Conservation (phyloP, 2,329 filamentous ascomycete genomes). For the Colletotrichum endophyticum region DNA sequence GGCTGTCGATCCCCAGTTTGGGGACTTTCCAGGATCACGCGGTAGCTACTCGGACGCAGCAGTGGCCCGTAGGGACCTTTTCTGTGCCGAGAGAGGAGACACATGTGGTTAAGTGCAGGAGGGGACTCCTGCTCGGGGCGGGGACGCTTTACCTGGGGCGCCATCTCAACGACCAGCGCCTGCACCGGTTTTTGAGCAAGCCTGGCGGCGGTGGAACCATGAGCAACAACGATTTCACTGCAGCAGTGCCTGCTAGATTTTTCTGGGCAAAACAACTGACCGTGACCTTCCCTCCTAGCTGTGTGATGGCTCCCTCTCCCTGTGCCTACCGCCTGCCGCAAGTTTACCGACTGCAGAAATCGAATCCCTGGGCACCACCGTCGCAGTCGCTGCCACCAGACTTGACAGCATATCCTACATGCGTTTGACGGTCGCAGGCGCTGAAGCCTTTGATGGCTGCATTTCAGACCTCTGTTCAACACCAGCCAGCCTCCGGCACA, state of each 20-base stretch:
- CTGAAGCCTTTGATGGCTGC: background rate
- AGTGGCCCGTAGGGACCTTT: no score
- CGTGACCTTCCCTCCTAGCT: no score
- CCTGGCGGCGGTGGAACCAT: background rate
- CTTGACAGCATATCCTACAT: background rate
- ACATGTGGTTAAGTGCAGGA: background rate
- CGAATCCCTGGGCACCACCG: background rate
- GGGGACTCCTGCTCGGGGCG: background rate
- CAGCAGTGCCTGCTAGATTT: no score
- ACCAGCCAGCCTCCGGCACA: background rate
- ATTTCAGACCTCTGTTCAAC: background rate
- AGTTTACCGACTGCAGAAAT: background rate
- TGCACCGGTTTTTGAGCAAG: background rate
- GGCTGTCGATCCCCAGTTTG: no score
- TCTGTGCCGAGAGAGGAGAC: background rate
- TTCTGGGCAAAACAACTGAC: background rate
- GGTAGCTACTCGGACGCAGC: no score
- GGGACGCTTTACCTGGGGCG: background rate
- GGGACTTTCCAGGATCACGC: no score
- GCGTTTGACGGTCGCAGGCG: background rate
- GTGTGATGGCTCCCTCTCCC: background rate
- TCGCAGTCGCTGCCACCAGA: background rate
- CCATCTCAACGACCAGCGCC: background rate
- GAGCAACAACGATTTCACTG: background rate
- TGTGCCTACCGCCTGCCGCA: background rate